Conservation (phyloP, 345 rosid genomes). For the Populus pruinosa region DNA sequence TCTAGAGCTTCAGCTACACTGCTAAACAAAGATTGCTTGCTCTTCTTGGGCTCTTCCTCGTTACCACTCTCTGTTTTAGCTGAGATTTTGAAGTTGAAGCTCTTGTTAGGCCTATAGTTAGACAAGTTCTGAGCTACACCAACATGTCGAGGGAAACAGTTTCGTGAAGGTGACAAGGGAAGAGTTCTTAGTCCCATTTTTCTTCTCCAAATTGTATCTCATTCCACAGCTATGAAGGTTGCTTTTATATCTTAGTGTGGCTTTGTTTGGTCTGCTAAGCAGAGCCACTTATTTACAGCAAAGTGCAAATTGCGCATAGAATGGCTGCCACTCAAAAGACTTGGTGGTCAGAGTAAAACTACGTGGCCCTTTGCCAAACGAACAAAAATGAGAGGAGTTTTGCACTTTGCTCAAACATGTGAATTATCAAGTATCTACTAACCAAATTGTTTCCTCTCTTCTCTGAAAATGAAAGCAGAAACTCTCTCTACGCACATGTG, state of each 20-base stretch:
- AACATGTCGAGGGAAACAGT: slow-evolving; percentile 20
- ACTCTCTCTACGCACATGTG: background rate
- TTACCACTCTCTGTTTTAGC: slow-evolving; percentile 39
- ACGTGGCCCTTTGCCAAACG: slow-evolving; percentile 37
- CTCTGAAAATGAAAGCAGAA: background rate
- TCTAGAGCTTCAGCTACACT: slow-evolving; percentile 75
- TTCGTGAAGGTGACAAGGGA: slow-evolving; percentile 35
- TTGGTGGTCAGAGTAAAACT: slow-evolving; percentile 31
- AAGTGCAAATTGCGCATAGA: background rate
- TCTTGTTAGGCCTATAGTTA: slow-evolving; percentile 14
- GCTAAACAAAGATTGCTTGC: slow-evolving; percentile 61
- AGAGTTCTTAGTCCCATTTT: slow-evolving; percentile 42
- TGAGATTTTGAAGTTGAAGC: slow-evolving; percentile 20
- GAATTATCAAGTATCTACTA: no score
- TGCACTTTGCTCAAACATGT: background rate
- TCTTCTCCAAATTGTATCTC: background rate
- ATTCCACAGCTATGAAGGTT: background rate
- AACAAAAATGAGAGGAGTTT: slow-evolving; percentile 15
- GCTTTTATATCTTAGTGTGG: background rate
- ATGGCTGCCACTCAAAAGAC: slow-evolving; percentile 14
- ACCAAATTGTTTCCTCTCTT: background rate
- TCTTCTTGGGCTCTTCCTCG: slow-evolving; percentile 36
- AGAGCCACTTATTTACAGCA: background rate
- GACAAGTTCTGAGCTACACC: slow-evolving; percentile 20
- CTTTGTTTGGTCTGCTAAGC: background rate